A percentile compares a stretch with the other conserved stretches of the same genome.
Conservation (phyloP, 2,329 filamentous ascomycete genomes). For the Cladosporium sphaerospermum region DNA sequence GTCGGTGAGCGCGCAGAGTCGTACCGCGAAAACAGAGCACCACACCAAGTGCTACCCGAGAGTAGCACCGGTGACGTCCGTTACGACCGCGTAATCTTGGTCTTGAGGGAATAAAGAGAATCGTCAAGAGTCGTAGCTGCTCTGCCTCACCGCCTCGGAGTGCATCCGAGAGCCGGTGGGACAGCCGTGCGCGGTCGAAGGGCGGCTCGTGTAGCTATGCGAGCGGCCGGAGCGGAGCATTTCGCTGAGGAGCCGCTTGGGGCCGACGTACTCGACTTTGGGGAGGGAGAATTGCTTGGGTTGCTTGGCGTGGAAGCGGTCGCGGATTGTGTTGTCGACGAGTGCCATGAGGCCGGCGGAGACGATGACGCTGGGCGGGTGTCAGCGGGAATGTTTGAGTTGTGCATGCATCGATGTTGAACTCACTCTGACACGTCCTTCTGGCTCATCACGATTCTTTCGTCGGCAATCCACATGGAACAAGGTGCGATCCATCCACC, state of each 20-base stretch:
- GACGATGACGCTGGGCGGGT: slow-evolving; percentile 64
- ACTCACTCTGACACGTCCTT: slow-evolving; percentile 85
- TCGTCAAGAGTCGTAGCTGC: slow-evolving; percentile 15
- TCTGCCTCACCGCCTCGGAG: slow-evolving; percentile 12
- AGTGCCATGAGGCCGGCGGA: slow-evolving; percentile 83
- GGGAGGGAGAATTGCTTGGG: slow-evolving; percentile 48
- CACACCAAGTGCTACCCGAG: slow-evolving; percentile 3
- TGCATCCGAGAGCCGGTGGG: slow-evolving; percentile 9
- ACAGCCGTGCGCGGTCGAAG: slow-evolving; percentile 18
- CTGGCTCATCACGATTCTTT: slow-evolving; percentile 58
- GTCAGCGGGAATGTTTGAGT: slow-evolving; percentile 10
- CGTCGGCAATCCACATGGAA: slow-evolving; percentile 83
- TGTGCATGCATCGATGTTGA: background rate
- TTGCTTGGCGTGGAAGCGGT: slow-evolving; percentile 59
- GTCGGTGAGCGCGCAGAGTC: background rate
- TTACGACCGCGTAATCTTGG: background rate
- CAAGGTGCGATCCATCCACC: slow-evolving; percentile 89
- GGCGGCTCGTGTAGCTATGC: slow-evolving; percentile 19
- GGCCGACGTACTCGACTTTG: slow-evolving; percentile 55
- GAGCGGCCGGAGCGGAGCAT: slow-evolving; percentile 49
- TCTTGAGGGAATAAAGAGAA: slow-evolving; percentile 1
- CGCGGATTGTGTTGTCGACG: slow-evolving; percentile 85
- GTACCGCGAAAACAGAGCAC: background rate
- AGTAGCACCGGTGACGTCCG: background rate
- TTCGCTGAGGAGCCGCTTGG: slow-evolving; percentile 57